These are phyloP conservation scores for Fusarium palustre DNA, from an alignment of 2,329 filamentous ascomycete species.

Conservation along the genomic window DNA sequence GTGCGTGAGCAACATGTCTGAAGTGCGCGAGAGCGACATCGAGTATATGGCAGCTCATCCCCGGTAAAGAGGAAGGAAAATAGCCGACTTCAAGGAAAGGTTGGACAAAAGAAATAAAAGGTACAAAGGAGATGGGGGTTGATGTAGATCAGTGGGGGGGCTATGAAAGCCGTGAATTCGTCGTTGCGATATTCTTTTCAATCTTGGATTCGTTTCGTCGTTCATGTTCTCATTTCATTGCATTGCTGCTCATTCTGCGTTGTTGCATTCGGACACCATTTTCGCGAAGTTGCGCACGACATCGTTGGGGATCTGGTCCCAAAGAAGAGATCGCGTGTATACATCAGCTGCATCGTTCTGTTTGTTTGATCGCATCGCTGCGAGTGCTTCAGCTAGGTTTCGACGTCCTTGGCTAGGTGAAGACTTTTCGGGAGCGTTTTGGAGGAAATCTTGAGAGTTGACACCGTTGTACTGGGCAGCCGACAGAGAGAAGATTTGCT, in stretches of 20 bases:
- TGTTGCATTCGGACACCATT: conserved; percentile 83
- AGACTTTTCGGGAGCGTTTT: conserved; percentile 64
- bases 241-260: conserved; percentile 58
- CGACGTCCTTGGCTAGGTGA: conserved; percentile 71
- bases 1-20: conserved; percentile 65
- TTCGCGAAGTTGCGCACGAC: conserved; percentile 93
- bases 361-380: conserved; percentile 80
- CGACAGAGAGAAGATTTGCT: conserved; percentile 88
- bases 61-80: conserved; percentile 40
- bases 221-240: conserved; percentile 58
- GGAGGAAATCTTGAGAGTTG: conserved; percentile 73
- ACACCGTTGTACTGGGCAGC: conserved; percentile 90
- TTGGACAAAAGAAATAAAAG: conserved; percentile 32
- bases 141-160: conserved; percentile 17
- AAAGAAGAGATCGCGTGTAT: conserved; percentile 91
- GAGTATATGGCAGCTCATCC: conserved; percentile 48
- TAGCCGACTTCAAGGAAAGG: conserved; percentile 44
- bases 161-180: conserved; percentile 44
- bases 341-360: conserved; percentile 81
- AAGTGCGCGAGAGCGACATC: conserved; percentile 52
- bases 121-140: conserved; percentile 16
- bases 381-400: conserved; percentile 83
- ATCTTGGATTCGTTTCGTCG: conserved; percentile 47
- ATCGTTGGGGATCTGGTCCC: conserved; percentile 92
- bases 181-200: conserved; percentile 53